Evolutionary conservation across 1,139 yeast species (phyloP).

Genomic region (Taiozyma sp.): DNA sequence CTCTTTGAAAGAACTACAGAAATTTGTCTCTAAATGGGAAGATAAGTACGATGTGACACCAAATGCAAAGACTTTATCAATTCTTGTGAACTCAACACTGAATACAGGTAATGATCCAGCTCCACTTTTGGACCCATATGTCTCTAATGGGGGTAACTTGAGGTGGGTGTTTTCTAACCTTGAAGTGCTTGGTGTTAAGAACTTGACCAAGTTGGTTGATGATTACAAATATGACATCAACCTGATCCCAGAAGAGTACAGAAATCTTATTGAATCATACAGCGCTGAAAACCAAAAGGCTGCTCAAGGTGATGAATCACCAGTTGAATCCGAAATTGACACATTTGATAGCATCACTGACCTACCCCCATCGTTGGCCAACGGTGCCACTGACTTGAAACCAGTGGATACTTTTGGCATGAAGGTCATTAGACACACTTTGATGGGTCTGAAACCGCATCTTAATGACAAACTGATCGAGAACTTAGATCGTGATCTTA

Average conservation of each 20-base stretch:
- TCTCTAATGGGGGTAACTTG: constrained; percentile 8
- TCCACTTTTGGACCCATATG: constrained; percentile 7
- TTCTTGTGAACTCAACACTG: constrained; percentile 36
- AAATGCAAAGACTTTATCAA: constrained; percentile 35
- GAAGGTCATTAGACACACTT: constrained; percentile 74
- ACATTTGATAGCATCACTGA: constrained; percentile 7
- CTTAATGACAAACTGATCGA: constrained; percentile 31
- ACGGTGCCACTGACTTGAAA: constrained; percentile 48
- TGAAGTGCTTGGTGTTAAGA: constrained; percentile 68
- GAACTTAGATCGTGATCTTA: constrained; percentile 35
- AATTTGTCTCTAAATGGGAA: constrained; percentile 20
- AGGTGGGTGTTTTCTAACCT: constrained; percentile 51
- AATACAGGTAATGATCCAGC: constrained; percentile 11
- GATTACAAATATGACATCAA: constrained; percentile 22
- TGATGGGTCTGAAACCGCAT: constrained; percentile 51
- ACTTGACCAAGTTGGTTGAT: constrained; percentile 41
- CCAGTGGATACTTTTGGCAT: constrained; percentile 80
- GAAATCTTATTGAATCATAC: constrained; percentile 26
- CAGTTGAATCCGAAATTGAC: constrained; percentile 5
- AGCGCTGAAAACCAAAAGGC: neutral
- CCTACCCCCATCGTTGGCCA: constrained; percentile 22
- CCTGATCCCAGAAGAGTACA: constrained; percentile 34
- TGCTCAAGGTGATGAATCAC: neutral
- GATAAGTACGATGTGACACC: constrained; percentile 15
- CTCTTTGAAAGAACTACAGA: constrained; percentile 24